Evolutionary conservation across 179 eudicot genomes (phyloP), one percentile per base, ranked within the genome.

Genomic region (Gypsophila paniculata): DNA sequence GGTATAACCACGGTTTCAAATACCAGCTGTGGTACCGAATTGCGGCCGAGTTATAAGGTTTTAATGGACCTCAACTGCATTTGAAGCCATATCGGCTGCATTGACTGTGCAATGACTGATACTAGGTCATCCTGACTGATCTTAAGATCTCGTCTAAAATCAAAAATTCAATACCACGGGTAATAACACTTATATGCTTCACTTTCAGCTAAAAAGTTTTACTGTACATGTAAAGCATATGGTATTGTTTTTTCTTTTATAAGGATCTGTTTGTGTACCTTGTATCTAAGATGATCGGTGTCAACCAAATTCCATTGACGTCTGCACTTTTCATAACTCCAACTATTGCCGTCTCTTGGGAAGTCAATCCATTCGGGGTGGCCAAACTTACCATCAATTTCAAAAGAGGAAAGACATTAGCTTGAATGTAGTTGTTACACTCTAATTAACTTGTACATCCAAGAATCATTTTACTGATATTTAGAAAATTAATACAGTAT

Each of bases 301-400:
- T 95, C 97, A 75, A 85, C 88, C 36, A 95, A 89, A 82, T 92
- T 76, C 99, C 99, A 95, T 66, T 92, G 99, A 74, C 99, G 99
- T 77, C 96, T 86, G 86, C 98, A 95, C 79, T 89, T 95, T 17
- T 89, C 96, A 54, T 87, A 85, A 79, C 98, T 90, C 98, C 98
- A 95, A 44, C 62, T 80, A 85, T 95, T 95, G 71, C 99, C 98
- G 61, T 92, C 95, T 83, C 98, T 86, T 14, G 99, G 99, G 78
- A 95, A 95, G 83, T 95, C 99, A 59, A 95, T 95, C 99, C 99
- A 95, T 34, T 95, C 99, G 44, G 99, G 99, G 81, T 95, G 99
- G 74, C 99, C 99, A 86, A 95, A 95, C 99, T 95, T 76, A 42
- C 11, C 58, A 81, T 68, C 70, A 81, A 75, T 39, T 23, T 66